phyloP scores from a whole-genome alignment of 441 rosid species.

The Capsella rubella region DNA sequence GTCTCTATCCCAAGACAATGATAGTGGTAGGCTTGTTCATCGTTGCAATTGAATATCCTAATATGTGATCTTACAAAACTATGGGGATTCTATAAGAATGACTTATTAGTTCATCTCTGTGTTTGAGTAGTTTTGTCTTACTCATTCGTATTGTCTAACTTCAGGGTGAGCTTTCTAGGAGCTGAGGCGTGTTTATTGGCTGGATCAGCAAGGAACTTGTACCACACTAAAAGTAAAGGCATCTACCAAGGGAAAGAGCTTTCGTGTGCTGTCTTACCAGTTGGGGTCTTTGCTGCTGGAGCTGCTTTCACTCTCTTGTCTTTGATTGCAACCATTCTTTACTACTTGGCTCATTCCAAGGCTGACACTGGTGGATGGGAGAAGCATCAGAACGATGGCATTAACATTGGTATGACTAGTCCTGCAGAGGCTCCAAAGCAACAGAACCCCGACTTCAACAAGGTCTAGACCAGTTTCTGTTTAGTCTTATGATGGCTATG shows the following conservation, averaged over 20 bases:
- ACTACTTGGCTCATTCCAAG: conserved; percentile 82
- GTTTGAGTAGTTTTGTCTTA: not conserved
- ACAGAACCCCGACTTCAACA: conserved; percentile 37
- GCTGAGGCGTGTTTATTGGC: conserved; percentile 95
- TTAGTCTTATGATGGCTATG: conserved; percentile 26
- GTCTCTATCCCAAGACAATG: not conserved
- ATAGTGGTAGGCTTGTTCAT: conserved; percentile 5
- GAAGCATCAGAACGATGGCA: conserved; percentile 81
- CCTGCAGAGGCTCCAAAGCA: conserved; percentile 40
- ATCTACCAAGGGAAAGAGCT: conserved; percentile 49
- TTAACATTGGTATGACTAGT: conserved; percentile 55
- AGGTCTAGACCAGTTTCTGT: conserved; percentile 23
- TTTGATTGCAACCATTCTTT: conserved; percentile 62
- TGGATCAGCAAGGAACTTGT: conserved; percentile 89
- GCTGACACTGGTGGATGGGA: conserved; percentile 98
- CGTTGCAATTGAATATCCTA: not conserved
- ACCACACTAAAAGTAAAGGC: conserved; percentile 83
- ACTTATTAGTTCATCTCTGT: not conserved
- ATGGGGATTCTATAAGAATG: not conserved
- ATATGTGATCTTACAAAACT: not conserved
- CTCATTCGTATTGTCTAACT: not conserved
- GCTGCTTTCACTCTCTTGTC: conserved; percentile 88
- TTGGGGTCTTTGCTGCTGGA: conserved; percentile 92
- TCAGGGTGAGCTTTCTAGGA: conserved; percentile 85
- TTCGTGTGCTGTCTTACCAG: conserved; percentile 84